A percentile compares a stretch with the other conserved stretches of the same genome.
Conservation (phyloP, 306 rosid species). For the Neltuma alba region DNA sequence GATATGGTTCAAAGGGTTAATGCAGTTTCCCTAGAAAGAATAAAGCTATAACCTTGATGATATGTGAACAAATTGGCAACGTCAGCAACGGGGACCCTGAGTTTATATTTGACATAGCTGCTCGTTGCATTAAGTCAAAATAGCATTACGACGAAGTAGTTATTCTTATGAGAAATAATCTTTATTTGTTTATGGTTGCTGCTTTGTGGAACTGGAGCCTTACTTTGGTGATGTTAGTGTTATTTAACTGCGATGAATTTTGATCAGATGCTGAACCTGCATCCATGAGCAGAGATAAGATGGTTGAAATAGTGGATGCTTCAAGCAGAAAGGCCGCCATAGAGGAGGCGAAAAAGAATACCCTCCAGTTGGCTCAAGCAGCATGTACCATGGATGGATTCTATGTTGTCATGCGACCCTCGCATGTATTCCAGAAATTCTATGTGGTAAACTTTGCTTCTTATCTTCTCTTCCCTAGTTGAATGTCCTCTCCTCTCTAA, state of each 20-base stretch:
- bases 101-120: neutral
- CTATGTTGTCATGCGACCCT: slow-evolving; percentile 59
- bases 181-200: neutral
- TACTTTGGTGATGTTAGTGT: slow-evolving; percentile 16
- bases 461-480: neutral
- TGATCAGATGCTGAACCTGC: slow-evolving; percentile 42
- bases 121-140: neutral
- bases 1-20: neutral
- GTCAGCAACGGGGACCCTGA: neutral
- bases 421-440: slow-evolving; percentile 65
- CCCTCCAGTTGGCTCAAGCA: slow-evolving; percentile 51
- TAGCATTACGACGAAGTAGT: neutral
- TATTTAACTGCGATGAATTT: neutral
- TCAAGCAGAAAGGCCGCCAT: slow-evolving; percentile 61
- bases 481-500: neutral
- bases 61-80: neutral
- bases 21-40: neutral
- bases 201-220: slow-evolving; percentile 7
- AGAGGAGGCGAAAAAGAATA: slow-evolving; percentile 41
- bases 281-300: slow-evolving; percentile 21
- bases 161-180: neutral
- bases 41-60: neutral
- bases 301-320: slow-evolving; percentile 21
- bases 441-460: slow-evolving; percentile 52
- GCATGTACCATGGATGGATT: slow-evolving; percentile 39